A percentile compares a stretch with the other conserved stretches of the same genome.
Conservation (phyloP, 306 rosid species). For the Dalbergia oliveri region DNA sequence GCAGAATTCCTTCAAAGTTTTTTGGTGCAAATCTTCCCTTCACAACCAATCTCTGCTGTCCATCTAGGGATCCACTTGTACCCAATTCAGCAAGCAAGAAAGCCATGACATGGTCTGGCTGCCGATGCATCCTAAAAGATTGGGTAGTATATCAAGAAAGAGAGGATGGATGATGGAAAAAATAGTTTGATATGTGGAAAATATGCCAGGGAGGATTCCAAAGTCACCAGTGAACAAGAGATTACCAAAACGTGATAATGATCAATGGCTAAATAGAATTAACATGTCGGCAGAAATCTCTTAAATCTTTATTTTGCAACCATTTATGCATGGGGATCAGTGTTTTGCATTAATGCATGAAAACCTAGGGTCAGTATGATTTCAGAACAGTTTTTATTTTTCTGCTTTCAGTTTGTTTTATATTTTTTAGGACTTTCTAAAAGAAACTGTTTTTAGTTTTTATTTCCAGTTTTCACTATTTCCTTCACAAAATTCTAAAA, state of each 20-base stretch:
- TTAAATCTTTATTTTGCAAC: background rate
- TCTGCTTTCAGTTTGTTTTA: too few relatives aligned
- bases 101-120: conserved; percentile 96
- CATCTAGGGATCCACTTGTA: conserved; percentile 97
- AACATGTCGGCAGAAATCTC: background rate
- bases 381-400: too few relatives aligned
- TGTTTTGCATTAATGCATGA: conserved; percentile 2
- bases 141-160: conserved; percentile 10
- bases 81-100: conserved; percentile 97
- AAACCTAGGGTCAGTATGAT: background rate
- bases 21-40: conserved; percentile 98
- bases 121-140: conserved; percentile 86
- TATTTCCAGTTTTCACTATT: too few relatives aligned
- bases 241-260: background rate
- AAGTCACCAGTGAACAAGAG: conserved; percentile 2
- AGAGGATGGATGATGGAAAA: background rate
- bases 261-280: background rate
- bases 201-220: background rate
- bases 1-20: conserved; percentile 93
- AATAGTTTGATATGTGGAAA: background rate
- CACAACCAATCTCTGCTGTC: conserved; percentile 92
- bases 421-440: too few relatives aligned
- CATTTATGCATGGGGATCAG: background rate
- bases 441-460: too few relatives aligned
- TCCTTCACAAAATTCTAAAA: too few relatives aligned